Evolutionary conservation across 208 protist species (phyloP).

Genomic region (Histomonas meleagridis): DNA sequence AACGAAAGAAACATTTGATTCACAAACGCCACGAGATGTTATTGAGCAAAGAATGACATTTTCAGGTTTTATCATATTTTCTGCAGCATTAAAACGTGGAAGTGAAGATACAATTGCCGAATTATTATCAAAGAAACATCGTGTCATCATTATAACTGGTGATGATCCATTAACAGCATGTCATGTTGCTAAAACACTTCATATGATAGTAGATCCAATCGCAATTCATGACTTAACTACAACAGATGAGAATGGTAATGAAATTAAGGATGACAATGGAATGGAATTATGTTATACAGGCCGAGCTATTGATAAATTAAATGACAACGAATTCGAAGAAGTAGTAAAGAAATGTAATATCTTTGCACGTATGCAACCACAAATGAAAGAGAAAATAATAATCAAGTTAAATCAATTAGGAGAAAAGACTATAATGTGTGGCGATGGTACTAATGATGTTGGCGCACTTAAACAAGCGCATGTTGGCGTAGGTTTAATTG

Average conservation of each 20-base stretch:
- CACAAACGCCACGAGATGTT: neutral
- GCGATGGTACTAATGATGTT: conserved; percentile 89
- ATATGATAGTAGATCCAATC: neutral
- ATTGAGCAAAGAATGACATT: conserved; percentile 41
- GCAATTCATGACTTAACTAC: neutral
- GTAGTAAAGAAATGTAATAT: neutral
- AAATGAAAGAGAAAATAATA: conserved; percentile 43
- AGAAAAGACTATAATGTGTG: conserved; percentile 66
- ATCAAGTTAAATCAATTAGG: conserved; percentile 45
- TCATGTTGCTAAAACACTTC: conserved; percentile 28
- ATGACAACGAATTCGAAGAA: neutral
- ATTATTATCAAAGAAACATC: neutral
- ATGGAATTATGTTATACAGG: neutral
- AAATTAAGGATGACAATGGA: conserved; percentile 9
- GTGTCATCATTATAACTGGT: conserved; percentile 45
- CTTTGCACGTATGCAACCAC: conserved; percentile 46
- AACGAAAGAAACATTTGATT: neutral
- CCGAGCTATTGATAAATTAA: neutral
- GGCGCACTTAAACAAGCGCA: conserved; percentile 95
- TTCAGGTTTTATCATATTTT: conserved; percentile 45
- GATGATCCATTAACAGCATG: conserved; percentile 44
- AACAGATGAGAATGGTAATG: conserved; percentile 34
- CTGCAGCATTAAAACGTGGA: conserved; percentile 27
- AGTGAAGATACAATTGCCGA: conserved; percentile 3
- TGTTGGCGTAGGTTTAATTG: conserved; percentile 81